Evolutionary conservation across 1,284 basidiomycete species (phyloP), one percentile per base, ranked within the genome.

Genomic region (Pascua guehoae): DNA sequence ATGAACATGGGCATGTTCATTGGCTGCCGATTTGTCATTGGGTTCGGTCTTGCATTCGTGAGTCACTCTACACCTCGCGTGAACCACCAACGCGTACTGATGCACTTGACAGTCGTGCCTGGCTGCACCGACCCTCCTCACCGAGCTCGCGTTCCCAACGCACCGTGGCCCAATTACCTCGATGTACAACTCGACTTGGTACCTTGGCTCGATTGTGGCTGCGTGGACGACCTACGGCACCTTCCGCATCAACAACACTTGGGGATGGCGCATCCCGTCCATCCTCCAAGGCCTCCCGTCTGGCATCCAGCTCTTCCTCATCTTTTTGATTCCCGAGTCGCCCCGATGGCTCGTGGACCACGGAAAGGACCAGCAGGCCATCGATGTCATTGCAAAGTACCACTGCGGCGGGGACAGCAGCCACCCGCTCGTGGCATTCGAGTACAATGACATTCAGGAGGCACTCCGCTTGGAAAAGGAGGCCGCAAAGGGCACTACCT

Each of bases 371-470:
- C 53, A 57, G 16, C 16, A 51, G 43, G 62, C 62, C 3, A 37
- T 95, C 39, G 91, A 91, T 1, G 94, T 96, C 79, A 81, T 97
- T 36, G 88, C 90, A 41, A 91, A 92, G 74, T 93, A 91, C 70
- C 93, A 96, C 62, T 68, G 65, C 52, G 56, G 56, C 36, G 64
- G 63, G 10, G 53, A 68, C 58, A 11, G 36, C 15, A 38, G 67
- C 17, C 73, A 77, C 61, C 68, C 70, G 1, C 63, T 78, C 36
- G 66, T 76, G n/a, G 57, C 61, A 10, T 73, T 66, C 57, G 76
- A 78, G 59, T 61, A 66, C 37, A 61, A 69, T 18, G 77, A 78
- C 61, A 77, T 77, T 66, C 69, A 71, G 62, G 67, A 65, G 43
- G 69, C 67, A 3, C 53, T 77, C 52, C 61, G 56, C 5, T 45